Base-by-base conservation (phyloP, 2,329 filamentous ascomycete species). In the Fusarium verticillioides region DNA sequence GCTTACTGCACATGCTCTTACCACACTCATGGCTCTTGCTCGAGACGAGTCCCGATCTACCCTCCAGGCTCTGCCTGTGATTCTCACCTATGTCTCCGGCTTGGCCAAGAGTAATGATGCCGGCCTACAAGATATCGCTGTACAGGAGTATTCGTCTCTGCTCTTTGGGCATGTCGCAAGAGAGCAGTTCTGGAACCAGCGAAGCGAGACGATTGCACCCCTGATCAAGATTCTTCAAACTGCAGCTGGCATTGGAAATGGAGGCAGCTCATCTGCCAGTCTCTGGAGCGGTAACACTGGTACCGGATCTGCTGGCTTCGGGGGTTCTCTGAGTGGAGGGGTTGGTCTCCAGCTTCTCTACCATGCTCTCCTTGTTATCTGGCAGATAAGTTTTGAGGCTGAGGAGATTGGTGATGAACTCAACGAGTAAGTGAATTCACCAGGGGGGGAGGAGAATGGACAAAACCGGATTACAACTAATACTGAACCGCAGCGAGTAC, bases 321-420 rank as follows among this genome's bases (percentile, higher is more conserved):
- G 91, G 73, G 88, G 88, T 9, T 85, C 85, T 8, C 79, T 93
- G 36, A 92, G 95, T 65, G 94, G 95, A 54, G 95, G 95, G 13
- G 94, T 99, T 67, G 94, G 95, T 5, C 86, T 99, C 44, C 96
- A 99, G 82, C 88, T 98, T 44, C 88, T 99, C 44, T 99, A 99
- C 81, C 94, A 98, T 79, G 93, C 98, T 21, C 88, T 99, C 28
- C 87, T 99, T 57, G 95, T 97, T 18, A 85, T 99, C 66, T 99
- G 96, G 96, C 95, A 98, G 85, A 87, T 99, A 75, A 97, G 95
- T 80, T 99, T 99, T 75, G 96, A 98, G 81, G 94, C 94, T 18
- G 91, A 92, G 66, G 83, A 86, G 4, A 87, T 92, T 78, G 90
- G 90, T 42, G 88, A 92, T 68, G 95, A 96, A 46, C 86, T 99